Base-by-base conservation (phyloP, 164 flowering plant species). In the Vitis labrusca region DNA sequence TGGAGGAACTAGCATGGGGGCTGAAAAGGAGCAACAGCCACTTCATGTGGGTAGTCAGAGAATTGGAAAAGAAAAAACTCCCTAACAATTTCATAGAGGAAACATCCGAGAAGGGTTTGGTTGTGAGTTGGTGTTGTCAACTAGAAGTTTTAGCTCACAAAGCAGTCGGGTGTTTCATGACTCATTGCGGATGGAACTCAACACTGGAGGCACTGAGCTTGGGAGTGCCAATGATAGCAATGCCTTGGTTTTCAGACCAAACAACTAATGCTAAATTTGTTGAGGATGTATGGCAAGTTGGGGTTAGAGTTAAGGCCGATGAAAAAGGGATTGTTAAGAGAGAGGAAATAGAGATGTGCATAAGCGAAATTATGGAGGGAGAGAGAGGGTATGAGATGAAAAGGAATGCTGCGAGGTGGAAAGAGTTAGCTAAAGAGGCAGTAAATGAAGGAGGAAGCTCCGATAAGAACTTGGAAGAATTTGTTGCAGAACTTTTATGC, bases 111-210 rank as follows among this genome's bases (percentile, higher is more conserved):
- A 68, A 70, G 57, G 90, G 91, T 0, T 10, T 83, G 66, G 53
- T 88, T 11, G 81, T 85, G 51, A 48, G 44, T 9, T 88, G 92
- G 92, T 72, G 85, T 52, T 53, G 74, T 1, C 88, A 86, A 17
- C 51, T 85, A 10, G 73, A 83, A 16, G 84, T 86, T 5, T 61
- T 86, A 51, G 77, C 82, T 1, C 85, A 85, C 65, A 37, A 59
- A 48, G 66, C 89, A 0, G 59, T 86, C 0, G 90, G 90, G 3
- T 88, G 92, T 64, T 88, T 88, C 32, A 9, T 82, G 60, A 85
- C 84, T 0, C 90, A 88, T 50, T 80, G 87, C 58, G 89, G 90
- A 13, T 86, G 84, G 85, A 88, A 84, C 68, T 32, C 88, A 10
- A 82, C 82, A 0, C 51, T 85, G 9, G 92, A 88, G 73, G 86